These are phyloP conservation scores for Aspergillus saccharolyticus DNA, from an alignment of 495 filamentous ascomycete genomes.

Conservation along the genomic window DNA sequence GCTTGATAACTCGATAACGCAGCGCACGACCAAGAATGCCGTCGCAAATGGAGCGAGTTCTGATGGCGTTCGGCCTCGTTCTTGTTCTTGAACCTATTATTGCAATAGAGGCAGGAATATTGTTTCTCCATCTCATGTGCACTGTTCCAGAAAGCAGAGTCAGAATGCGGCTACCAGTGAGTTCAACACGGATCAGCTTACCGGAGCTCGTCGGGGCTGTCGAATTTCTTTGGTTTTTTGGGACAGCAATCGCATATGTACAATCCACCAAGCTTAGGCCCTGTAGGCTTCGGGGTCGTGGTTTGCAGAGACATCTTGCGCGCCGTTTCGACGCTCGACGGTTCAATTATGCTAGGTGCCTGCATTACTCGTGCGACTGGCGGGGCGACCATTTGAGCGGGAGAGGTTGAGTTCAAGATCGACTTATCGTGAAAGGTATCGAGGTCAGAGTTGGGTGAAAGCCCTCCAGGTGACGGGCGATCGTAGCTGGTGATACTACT, in stretches of 20 bases:
- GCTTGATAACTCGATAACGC: slow-evolving; percentile 69
- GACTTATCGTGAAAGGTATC: slow-evolving; percentile 42
- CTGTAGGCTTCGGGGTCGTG: slow-evolving; percentile 24
- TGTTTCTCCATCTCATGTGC: slow-evolving; percentile 93
- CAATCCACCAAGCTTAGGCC: slow-evolving; percentile 39
- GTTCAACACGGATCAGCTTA: slow-evolving; percentile 40
- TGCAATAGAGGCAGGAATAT: slow-evolving; percentile 86
- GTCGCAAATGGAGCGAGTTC: slow-evolving; percentile 89
- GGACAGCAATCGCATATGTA: slow-evolving; percentile 96
- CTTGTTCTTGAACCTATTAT: slow-evolving; percentile 98
- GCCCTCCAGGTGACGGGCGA: slow-evolving; percentile 64
- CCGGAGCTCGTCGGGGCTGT: slow-evolving; percentile 79
- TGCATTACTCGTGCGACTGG: slow-evolving; percentile 14
- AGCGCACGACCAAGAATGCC: slow-evolving; percentile 97
- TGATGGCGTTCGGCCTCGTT: slow-evolving; percentile 98
- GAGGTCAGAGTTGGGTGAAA: slow-evolving; percentile 61
- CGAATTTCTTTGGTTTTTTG: slow-evolving; percentile 98
- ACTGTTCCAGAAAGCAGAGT: slow-evolving; percentile 28
- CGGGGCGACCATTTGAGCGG: slow-evolving; percentile 37
- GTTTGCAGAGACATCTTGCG: slow-evolving; percentile 43
- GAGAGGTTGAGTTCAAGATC: slow-evolving; percentile 55
- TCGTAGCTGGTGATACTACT: slow-evolving; percentile 73
- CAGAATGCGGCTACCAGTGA: not conserved
- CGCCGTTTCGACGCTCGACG: slow-evolving; percentile 23
- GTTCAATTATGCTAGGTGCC: slow-evolving; percentile 25